Evolutionary conservation across 768 basidiomycete genomes (phyloP), one percentile per base, ranked within the genome.

Genomic region (Boletus subcaerulescens): DNA sequence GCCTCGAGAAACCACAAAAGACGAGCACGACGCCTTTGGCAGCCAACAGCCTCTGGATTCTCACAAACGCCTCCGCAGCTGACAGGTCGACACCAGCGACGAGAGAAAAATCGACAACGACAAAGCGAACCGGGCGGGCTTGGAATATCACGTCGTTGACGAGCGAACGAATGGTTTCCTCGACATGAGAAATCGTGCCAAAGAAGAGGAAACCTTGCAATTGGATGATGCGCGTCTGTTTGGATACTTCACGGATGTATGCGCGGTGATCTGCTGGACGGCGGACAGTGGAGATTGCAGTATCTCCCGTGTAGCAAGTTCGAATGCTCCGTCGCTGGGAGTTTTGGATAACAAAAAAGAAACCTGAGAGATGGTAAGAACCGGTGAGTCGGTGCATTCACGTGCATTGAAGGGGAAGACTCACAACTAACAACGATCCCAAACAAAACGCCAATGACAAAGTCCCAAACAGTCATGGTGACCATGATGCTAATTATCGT

Each of bases 281-380:
- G 11, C 96, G 85, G 4, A 98, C 96, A 1, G 94, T 92, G 3
- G 94, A 97, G 69, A 93, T 84, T 0, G 89, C 87, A 0, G 86
- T 81, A 48, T 91, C 85, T 1, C 95, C 95, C 3, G 86, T 87
- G 67, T 91, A 86, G 36, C 93, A 78, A 0, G 86, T 81, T 10
- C 96, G 84, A 56, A 99, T 93, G 59, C 93, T 92, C 43, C 82
- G 74, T 15, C 91, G 72, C 62, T 87, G 89, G 0, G 94, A 97
- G 55, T 91, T 96, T 64, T 96, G 92, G 3, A 98, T 80, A n/a
- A 99, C 96, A 65, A 99, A 99, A 75, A 96, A 97, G 71, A 98
- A 78, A 64, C 88, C 91, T 91, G 39, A 40, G 35, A 24, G 0
- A 39, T 9, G 39, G 22, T 29, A 17, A 2, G 26, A 18, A 24